Conservation (phyloP, 495 filamentous ascomycete genomes). For the Chaetomium tenue region DNA sequence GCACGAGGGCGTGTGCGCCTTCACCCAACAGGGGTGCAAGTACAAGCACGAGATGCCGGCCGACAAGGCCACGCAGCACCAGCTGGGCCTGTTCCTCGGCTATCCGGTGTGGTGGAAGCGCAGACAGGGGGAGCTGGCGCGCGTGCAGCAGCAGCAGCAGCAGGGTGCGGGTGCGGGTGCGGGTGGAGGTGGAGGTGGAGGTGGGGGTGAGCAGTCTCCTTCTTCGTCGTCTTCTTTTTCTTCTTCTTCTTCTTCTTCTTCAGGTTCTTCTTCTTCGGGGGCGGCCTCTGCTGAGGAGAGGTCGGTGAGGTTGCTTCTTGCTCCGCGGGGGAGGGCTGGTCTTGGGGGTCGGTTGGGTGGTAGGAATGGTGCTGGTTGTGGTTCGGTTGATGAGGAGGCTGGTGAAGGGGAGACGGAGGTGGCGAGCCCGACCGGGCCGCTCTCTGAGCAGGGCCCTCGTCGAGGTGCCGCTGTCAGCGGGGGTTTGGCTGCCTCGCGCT, state of each 20-base stretch:
- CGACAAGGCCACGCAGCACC: conserved; percentile 56
- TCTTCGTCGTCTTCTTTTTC: too few species aligned
- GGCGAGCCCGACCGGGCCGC: not conserved
- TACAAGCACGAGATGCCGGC: conserved; percentile 86
- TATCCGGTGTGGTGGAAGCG: conserved; percentile 54
- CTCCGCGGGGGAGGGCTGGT: not conserved
- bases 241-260: not conserved
- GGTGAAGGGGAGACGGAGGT: not conserved
- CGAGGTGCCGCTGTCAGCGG: not conserved
- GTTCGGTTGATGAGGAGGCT: not conserved
- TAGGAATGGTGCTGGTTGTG: not conserved
- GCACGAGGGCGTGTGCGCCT: conserved; percentile 77
- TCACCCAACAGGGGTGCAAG: conserved; percentile 77
- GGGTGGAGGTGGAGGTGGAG: not conserved
- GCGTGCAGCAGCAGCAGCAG: too few species aligned
- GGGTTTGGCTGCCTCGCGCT: conserved; percentile 8
- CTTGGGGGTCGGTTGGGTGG: not conserved
- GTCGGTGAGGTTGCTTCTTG: not conserved
- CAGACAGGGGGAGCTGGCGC: conserved; percentile 45
- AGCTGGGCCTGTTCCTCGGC: conserved; percentile 60
- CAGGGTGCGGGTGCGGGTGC: not conserved
- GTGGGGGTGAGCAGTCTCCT: not conserved
- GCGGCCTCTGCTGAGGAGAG: not conserved
- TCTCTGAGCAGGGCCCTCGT: not conserved
- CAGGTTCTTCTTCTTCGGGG: too few species aligned